Conservation (phyloP, 805 yeast species). For the Ascoidea tarda region DNA sequence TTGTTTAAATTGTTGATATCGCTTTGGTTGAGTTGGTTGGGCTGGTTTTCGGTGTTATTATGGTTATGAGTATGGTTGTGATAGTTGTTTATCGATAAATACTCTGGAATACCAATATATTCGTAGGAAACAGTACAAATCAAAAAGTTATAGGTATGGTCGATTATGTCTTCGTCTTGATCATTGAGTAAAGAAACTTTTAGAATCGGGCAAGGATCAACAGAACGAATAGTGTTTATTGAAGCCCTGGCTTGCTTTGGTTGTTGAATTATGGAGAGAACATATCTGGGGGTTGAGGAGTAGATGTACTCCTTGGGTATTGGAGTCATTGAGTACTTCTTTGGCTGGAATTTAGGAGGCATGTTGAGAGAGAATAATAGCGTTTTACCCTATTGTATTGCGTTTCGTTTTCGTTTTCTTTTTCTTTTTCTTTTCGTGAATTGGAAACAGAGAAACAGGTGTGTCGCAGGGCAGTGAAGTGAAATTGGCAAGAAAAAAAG, state of each 20-base stretch:
- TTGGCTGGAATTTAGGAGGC: not conserved
- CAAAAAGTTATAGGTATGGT: constrained; percentile 6
- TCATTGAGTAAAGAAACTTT: constrained; percentile 1
- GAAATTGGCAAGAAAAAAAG: not conserved
- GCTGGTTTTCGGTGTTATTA: not conserved
- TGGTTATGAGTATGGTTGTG: too few species aligned
- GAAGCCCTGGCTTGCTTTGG: constrained; percentile 12
- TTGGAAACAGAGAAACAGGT: too few species aligned
- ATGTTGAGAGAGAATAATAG: too few species aligned
- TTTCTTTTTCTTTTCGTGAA: too few species aligned
- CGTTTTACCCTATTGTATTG: too few species aligned
- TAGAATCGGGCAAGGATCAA: constrained; percentile 8
- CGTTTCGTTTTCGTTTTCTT: too few species aligned
- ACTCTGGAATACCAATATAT: constrained; percentile 1
- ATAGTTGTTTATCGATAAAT: not conserved
- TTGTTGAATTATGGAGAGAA: constrained; percentile 9
- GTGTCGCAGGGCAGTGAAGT: not conserved
- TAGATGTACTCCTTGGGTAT: constrained; percentile 1
- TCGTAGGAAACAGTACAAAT: constrained; percentile 9
- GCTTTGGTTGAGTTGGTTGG: too few species aligned
- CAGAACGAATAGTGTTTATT: constrained; percentile 4
- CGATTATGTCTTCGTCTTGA: constrained; percentile 2
- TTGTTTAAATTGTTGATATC: not conserved
- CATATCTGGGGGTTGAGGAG: constrained; percentile 3
- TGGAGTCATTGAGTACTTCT: not conserved